Evolutionary conservation across 2,329 filamentous ascomycete species (phyloP).

Genomic region (Zymoseptoria tritici): DNA sequence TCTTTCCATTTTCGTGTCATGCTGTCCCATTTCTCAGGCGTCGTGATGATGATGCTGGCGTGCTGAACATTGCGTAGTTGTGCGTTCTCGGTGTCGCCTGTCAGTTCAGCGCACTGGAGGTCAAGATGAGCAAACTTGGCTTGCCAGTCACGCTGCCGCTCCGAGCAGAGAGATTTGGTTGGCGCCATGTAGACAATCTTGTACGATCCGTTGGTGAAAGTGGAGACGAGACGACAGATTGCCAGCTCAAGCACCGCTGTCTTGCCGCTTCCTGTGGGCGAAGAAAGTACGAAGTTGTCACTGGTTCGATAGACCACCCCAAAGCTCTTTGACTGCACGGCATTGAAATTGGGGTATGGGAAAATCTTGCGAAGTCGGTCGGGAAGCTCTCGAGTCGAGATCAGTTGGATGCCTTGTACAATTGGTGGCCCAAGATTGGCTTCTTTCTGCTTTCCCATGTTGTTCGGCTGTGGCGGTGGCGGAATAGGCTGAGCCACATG

Average conservation of each 20-base stretch:
- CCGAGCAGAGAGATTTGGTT: conserved; percentile 73
- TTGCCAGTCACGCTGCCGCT: conserved; percentile 70
- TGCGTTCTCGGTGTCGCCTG: conserved; percentile 65
- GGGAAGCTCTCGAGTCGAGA: conserved; percentile 55
- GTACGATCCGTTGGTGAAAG: conserved; percentile 52
- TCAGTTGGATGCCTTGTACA: conserved; percentile 53
- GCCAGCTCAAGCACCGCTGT: conserved; percentile 75
- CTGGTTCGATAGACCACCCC: conserved; percentile 55
- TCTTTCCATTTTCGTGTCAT: conserved; percentile 83
- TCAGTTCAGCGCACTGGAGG: conserved; percentile 67
- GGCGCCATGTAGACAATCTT: conserved; percentile 83
- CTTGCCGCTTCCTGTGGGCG: conserved; percentile 80
- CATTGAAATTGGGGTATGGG: conserved; percentile 69
- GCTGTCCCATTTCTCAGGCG: conserved; percentile 87
- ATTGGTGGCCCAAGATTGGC: conserved; percentile 27
- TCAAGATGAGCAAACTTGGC: conserved; percentile 62
- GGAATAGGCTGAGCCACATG: no score
- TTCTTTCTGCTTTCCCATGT: not conserved
- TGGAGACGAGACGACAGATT: conserved; percentile 62
- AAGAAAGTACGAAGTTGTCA: conserved; percentile 71
- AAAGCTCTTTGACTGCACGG: conserved; percentile 75
- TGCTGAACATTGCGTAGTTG: conserved; percentile 63
- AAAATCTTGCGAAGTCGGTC: conserved; percentile 65
- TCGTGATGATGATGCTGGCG: conserved; percentile 77
- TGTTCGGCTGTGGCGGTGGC: not conserved